Conservation (phyloP, 2,329 filamentous ascomycete genomes). For the Colletotrichum sidae region DNA sequence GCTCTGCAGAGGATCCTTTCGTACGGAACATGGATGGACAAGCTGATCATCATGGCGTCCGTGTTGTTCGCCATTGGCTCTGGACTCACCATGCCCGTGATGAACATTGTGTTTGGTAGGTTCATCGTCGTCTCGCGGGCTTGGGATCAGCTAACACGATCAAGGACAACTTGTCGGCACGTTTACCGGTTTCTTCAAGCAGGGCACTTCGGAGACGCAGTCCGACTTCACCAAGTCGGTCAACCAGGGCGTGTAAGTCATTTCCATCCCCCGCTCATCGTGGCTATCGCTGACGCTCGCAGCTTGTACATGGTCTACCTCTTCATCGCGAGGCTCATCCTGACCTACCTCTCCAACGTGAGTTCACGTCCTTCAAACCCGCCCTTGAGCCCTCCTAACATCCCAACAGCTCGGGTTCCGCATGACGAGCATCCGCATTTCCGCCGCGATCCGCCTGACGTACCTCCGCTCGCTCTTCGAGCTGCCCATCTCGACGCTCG, state of each 20-base stretch:
- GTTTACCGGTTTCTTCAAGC: constrained; percentile 42
- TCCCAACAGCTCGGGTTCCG: constrained; percentile 55
- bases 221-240: constrained; percentile 32
- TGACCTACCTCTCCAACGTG: constrained; percentile 48
- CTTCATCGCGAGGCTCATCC: constrained; percentile 46
- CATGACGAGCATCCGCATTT: constrained; percentile 61
- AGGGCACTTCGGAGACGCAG: constrained; percentile 33
- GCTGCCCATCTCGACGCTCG: constrained; percentile 61
- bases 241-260: constrained; percentile 39
- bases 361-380: constrained; percentile 23
- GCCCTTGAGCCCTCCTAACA: not conserved
- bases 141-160: not conserved
- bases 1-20: constrained; percentile 20
- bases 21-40: constrained; percentile 27
- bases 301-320: constrained; percentile 51
- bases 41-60: constrained; percentile 29
- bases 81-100: constrained; percentile 45
- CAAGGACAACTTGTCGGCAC: constrained; percentile 44
- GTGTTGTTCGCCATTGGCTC: constrained; percentile 30
- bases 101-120: constrained; percentile 50
- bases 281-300: constrained; percentile 2
- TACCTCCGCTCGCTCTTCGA: constrained; percentile 62
- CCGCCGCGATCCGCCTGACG: constrained; percentile 59
- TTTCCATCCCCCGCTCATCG: not conserved
- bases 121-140: not conserved